phyloP scores from a whole-genome alignment of 169 alveolate species.

The Nephromyces sp. region DNA sequence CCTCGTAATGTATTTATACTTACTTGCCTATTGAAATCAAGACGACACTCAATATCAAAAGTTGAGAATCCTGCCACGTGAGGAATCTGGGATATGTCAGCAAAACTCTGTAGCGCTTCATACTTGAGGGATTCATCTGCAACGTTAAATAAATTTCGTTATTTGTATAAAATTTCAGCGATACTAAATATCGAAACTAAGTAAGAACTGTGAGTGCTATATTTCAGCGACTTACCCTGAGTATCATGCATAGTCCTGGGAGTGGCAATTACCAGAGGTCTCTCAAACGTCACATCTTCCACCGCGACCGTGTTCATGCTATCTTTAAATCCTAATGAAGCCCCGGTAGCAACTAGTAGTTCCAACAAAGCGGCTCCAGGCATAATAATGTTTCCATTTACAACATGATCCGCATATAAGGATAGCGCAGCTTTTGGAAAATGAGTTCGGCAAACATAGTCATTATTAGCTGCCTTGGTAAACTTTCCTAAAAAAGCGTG shows the following conservation, averaged over 20 bases:
- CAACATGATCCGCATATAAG: slow-evolving; percentile 23
- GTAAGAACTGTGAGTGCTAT: background rate
- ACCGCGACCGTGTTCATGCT: slow-evolving; percentile 2
- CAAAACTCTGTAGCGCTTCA: no score
- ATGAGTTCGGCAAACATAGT: background rate
- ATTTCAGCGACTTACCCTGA: background rate
- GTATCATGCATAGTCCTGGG: background rate
- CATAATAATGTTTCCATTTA: slow-evolving; percentile 6
- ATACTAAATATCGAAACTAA: no score
- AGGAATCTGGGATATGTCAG: no score
- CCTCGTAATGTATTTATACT: slow-evolving; percentile 5
- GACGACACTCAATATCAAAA: background rate
- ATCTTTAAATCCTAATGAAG: background rate
- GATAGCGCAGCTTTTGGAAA: slow-evolving; percentile 5
- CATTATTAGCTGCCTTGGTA: slow-evolving; percentile 1
- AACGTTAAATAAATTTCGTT: no score
- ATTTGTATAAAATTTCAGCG: no score
- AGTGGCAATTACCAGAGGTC: slow-evolving; percentile 8
- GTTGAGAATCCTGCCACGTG: no score
- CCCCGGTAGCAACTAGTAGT: slow-evolving; percentile 21
- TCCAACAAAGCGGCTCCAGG: slow-evolving; percentile 34
- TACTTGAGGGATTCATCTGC: no score
- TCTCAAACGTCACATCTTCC: slow-evolving; percentile 19
- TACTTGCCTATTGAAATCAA: slow-evolving; percentile 12
- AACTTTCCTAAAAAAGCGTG: slow-evolving; percentile 29